Percentiles rank a stretch among this genome's conserved stretches.
phyloP scores from a whole-genome alignment of 192 early-diverging fungal genomes.

The Dissophora globulifera region DNA sequence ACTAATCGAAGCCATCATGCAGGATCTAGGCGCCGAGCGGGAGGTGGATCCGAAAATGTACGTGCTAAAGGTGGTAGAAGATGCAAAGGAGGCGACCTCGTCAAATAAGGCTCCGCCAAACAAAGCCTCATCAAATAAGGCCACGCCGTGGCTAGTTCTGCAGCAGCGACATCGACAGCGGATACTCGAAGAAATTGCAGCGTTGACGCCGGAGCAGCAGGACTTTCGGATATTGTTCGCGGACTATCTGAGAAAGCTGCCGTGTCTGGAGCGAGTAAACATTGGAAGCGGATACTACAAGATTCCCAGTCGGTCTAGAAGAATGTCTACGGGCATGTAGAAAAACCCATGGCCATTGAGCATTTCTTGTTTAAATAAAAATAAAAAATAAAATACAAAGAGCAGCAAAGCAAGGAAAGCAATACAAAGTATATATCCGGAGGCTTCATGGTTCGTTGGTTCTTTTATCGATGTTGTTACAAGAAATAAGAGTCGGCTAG shows the following conservation, averaged over 20 bases:
- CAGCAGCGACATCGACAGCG: background rate
- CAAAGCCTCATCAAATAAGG: too few species aligned
- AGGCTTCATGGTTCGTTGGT: too few species aligned
- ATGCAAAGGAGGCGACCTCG: background rate
- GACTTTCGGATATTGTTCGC: background rate
- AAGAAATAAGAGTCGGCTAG: too few species aligned
- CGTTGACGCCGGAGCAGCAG: background rate
- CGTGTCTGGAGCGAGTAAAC: constrained; percentile 6
- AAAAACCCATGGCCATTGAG: too few species aligned
- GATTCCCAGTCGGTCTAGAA: constrained; percentile 1
- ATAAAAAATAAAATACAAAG: too few species aligned
- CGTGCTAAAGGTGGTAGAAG: background rate
- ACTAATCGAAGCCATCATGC: constrained; percentile 32
- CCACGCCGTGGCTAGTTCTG: background rate
- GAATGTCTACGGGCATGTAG: too few species aligned
- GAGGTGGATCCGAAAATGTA: background rate
- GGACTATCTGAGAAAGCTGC: constrained; percentile 6
- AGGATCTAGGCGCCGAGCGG: constrained; percentile 12
- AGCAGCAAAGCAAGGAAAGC: too few species aligned
- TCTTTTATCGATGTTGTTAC: too few species aligned
- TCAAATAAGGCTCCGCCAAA: background rate
- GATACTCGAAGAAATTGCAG: background rate
- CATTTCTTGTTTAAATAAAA: too few species aligned
- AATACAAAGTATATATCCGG: too few species aligned
- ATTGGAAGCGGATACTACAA: constrained; percentile 35